Evolutionary conservation across 306 rosid genomes (phyloP).

Genomic region (Prunus campanulata): DNA sequence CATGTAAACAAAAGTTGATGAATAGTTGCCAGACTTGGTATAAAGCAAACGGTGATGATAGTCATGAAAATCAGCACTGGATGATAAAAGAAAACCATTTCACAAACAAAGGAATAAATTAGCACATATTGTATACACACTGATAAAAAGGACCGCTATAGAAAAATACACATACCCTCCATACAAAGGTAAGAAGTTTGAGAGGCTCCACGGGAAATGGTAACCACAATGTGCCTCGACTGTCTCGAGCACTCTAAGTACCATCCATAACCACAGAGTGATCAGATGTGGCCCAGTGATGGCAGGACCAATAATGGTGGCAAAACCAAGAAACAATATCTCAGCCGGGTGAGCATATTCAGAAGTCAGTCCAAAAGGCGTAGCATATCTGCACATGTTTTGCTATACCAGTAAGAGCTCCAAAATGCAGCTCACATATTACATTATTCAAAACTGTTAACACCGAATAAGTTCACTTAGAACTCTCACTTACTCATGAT

Average conservation of each 20-base stretch:
- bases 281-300: slow-evolving; percentile 93
- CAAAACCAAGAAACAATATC: slow-evolving; percentile 96
- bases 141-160: slow-evolving; percentile 8
- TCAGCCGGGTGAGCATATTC: slow-evolving; percentile 99
- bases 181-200: slow-evolving; percentile 85
- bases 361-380: slow-evolving; percentile 93
- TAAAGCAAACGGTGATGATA: slow-evolving; percentile 94
- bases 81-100: slow-evolving; percentile 19
- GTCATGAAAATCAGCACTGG: slow-evolving; percentile 95
- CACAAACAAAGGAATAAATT: slow-evolving; percentile 23
- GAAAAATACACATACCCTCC: slow-evolving; percentile 68
- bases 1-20: slow-evolving; percentile 94
- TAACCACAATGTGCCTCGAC: slow-evolving; percentile 97
- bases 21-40: slow-evolving; percentile 96
- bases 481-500: slow-evolving; percentile 80
- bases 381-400: slow-evolving; percentile 65
- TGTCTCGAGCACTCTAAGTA: slow-evolving; percentile 86
- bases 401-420: slow-evolving; percentile 18
- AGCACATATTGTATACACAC: background rate
- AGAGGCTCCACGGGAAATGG: slow-evolving; percentile 93
- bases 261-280: slow-evolving; percentile 96
- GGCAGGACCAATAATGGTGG: slow-evolving; percentile 93
- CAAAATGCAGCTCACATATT: slow-evolving; percentile 14
- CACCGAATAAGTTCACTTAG: background rate
- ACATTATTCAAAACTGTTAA: slow-evolving; percentile 14